Conservation (phyloP, 2,329 filamentous ascomycete genomes). For the Penicillium sp. region DNA sequence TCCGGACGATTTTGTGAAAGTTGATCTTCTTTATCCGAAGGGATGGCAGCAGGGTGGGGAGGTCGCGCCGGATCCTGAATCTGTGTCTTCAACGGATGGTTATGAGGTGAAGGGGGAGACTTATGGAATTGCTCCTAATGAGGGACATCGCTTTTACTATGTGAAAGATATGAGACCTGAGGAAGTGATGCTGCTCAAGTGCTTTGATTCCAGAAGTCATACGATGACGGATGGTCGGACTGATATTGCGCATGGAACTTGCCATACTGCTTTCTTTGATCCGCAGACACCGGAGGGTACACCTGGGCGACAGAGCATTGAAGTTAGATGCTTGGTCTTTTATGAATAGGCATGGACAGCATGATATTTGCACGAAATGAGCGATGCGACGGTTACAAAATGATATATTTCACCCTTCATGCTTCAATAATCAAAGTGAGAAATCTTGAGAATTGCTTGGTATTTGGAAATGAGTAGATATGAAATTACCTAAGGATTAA, state of each 20-base stretch:
- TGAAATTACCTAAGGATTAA: not conserved
- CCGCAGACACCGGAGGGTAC: constrained; percentile 54
- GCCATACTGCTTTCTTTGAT: constrained; percentile 59
- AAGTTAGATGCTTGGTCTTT: constrained; percentile 64
- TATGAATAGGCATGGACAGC: constrained; percentile 49
- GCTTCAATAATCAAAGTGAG: not conserved
- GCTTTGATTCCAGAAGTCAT: constrained; percentile 53
- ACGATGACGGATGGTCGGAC: constrained; percentile 36
- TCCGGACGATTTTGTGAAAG: constrained; percentile 59
- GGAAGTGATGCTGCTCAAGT: constrained; percentile 58
- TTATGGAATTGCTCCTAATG: constrained; percentile 59
- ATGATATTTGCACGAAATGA: constrained; percentile 15
- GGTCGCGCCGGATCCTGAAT: constrained; percentile 51
- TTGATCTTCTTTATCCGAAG: constrained; percentile 64
- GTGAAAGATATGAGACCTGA: constrained; percentile 66
- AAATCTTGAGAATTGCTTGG: too few relatives aligned
- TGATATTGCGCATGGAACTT: constrained; percentile 51
- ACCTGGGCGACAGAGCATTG: constrained; percentile 61
- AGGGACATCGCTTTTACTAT: constrained; percentile 64
- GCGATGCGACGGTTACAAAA: not conserved
- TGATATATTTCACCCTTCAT: not conserved
- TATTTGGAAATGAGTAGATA: not conserved
- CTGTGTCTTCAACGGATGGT: constrained; percentile 54
- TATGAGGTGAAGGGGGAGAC: constrained; percentile 67
- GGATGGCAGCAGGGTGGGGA: constrained; percentile 63